Evolutionary conservation across 1,139 yeast species (phyloP).

Genomic region (Suhomyces bokatorum): DNA sequence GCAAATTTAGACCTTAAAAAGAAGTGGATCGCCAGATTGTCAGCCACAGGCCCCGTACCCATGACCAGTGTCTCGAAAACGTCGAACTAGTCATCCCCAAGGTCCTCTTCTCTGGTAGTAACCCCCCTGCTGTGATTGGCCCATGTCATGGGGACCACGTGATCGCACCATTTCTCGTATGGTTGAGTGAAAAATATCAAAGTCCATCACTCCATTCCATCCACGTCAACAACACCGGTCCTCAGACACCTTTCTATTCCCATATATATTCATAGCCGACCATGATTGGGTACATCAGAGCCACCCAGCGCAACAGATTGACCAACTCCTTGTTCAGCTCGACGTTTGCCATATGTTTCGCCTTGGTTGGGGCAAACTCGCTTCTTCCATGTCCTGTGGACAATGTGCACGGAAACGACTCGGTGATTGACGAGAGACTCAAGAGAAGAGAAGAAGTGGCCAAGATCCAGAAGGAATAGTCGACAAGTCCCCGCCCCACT

Average conservation of each 20-base stretch:
- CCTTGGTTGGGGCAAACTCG: constrained; percentile 69
- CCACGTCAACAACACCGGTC: not conserved
- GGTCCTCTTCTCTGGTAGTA: not conserved
- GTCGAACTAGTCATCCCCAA: not conserved
- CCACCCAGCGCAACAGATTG: constrained; percentile 54
- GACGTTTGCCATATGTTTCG: constrained; percentile 71
- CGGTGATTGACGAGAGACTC: constrained; percentile 34
- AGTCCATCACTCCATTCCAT: constrained; percentile 1
- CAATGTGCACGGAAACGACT: constrained; percentile 44
- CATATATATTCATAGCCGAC: not conserved
- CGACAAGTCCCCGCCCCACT: too few species aligned
- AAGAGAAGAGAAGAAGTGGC: constrained; percentile 14
- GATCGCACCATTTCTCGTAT: constrained; percentile 1
- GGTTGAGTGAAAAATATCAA: constrained; percentile 4
- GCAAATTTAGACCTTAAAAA: too few species aligned
- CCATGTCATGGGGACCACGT: constrained; percentile 1
- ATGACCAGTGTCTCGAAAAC: too few species aligned
- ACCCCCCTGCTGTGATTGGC: constrained; percentile 6
- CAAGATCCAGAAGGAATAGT: not conserved
- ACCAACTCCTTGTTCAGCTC: constrained; percentile 71
- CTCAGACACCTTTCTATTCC: not conserved
- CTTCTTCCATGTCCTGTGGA: constrained; percentile 77
- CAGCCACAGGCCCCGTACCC: too few species aligned
- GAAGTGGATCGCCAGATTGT: too few species aligned
- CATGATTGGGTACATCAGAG: constrained; percentile 43